Evolutionary conservation across 176 grass and related monocot genomes (phyloP), one percentile per base, ranked within the genome.

Genomic region (Bonia amplexicaulis): DNA sequence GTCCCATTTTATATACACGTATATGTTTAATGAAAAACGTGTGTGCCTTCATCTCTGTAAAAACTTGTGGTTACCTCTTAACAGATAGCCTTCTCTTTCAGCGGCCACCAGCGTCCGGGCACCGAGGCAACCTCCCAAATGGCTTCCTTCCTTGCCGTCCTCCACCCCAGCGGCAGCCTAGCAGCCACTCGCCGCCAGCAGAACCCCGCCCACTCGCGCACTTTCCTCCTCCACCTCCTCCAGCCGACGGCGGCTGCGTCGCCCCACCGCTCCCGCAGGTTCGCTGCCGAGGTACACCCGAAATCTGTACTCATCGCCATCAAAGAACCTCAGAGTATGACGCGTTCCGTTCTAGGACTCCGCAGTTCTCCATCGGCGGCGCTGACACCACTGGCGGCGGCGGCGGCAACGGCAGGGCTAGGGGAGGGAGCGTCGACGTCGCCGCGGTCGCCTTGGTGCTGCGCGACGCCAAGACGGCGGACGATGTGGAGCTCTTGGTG

Each of bases 371-470:
- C 22, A 16, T 15, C 35, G 54, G 78, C 19, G 39, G 44, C 33
- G 52, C 14, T 54, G 17, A 54, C 6, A 54, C 52, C 52, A 54
- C 52, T 4, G 74, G 16, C 73, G 70, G 44, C 54, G 63, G 74
- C 23, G 26, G 74, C 5, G 84, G 42, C 40, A 22, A 10, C 14
- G 10, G 71, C 52, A 57, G 58, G 58, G 37, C 65, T 17, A 65
- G 84, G 58, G 82, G 85, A 27, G 71, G 68, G 27, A 71, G 76
- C 71, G 44, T 92, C 23, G 88, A 98, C 82, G 93, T 95, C 20
- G 76, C 69, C 16, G 93, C 86, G 27, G 58, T 98, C 41, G 69
- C 81, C 31, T 80, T 59, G 47, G 69, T 54, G 42, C 73, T 98
- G 12, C 90, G 76, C 5, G 74, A 94, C 67, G 85, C 83, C 19